Conservation (phyloP, 2,329 filamentous ascomycete species). For the Fonsecaea pugnacius region DNA sequence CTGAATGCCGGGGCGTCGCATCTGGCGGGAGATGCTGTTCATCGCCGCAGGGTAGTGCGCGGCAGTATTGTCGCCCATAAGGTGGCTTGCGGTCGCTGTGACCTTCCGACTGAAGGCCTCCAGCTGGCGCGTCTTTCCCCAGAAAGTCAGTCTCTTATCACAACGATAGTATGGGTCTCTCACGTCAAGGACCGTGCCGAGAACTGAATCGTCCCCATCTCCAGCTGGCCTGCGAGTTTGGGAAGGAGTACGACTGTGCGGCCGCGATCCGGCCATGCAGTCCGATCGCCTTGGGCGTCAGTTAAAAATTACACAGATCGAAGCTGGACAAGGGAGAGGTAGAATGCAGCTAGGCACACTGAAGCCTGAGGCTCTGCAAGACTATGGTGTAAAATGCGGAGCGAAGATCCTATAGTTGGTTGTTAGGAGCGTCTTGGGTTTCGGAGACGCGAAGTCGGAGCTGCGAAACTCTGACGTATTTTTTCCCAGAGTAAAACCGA, state of each 20-base stretch:
- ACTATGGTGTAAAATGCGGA: not conserved
- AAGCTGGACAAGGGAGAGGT: not conserved
- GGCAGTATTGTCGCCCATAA: constrained; percentile 69
- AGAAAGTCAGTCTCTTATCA: constrained; percentile 27
- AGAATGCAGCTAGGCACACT: not conserved
- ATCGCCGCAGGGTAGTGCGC: constrained; percentile 84
- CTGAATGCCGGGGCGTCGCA: constrained; percentile 81
- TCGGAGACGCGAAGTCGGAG: constrained; percentile 7
- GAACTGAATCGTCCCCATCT: constrained; percentile 49
- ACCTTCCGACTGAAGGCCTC: constrained; percentile 95
- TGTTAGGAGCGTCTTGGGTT: not conserved
- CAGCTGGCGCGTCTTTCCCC: constrained; percentile 74
- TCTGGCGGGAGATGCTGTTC: constrained; percentile 84
- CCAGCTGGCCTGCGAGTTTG: constrained; percentile 46
- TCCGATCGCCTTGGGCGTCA: constrained; percentile 12
- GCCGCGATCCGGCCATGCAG: constrained; percentile 48
- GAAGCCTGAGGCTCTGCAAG: not conserved
- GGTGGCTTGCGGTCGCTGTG: constrained; percentile 85
- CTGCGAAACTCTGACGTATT: constrained; percentile 13
- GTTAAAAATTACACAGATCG: not conserved
- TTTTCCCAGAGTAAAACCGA: not conserved
- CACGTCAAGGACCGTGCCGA: constrained; percentile 56
- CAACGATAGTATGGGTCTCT: not conserved
- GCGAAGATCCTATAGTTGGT: not conserved
- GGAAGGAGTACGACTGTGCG: constrained; percentile 51